Percentiles rank a stretch among this genome's conserved stretches.
These are phyloP conservation scores for Eimeria zaria DNA, from an alignment of 169 alveolate species.

Conservation along the genomic window DNA sequence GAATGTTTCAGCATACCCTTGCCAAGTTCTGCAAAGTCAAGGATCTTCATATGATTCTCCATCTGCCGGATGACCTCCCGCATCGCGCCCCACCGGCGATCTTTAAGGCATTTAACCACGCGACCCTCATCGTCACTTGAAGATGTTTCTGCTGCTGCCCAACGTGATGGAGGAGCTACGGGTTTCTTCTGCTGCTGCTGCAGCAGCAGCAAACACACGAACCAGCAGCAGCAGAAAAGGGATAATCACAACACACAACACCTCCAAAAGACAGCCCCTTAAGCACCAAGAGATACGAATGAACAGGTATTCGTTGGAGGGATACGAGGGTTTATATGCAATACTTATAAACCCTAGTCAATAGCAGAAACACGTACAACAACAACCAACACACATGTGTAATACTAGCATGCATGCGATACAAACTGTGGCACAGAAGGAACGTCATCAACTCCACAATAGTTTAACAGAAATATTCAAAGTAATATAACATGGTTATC, in stretches of 20 bases:
- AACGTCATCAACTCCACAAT: neutral
- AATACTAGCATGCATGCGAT: too few relatives aligned
- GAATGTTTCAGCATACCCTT: constrained; percentile 39
- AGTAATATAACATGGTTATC: neutral
- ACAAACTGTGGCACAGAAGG: too few relatives aligned
- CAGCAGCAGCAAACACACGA: too few relatives aligned
- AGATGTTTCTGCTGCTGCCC: constrained; percentile 83
- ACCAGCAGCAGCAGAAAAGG: too few relatives aligned
- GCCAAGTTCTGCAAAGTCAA: constrained; percentile 81
- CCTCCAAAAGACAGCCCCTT: too few relatives aligned
- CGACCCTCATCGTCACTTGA: constrained; percentile 85
- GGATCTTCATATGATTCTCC: constrained; percentile 85
- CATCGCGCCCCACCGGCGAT: constrained; percentile 83
- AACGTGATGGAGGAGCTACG: constrained; percentile 60
- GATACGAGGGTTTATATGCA: too few relatives aligned
- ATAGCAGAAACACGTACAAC: too few relatives aligned
- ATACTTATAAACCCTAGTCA: too few relatives aligned
- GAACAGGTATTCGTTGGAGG: too few relatives aligned
- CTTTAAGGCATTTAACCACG: constrained; percentile 79
- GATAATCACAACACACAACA: neutral
- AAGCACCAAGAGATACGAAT: too few relatives aligned
- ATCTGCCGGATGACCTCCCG: constrained; percentile 83
- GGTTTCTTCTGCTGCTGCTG: constrained; percentile 18
- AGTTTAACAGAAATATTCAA: neutral
- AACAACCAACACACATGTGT: too few relatives aligned